Conservation (phyloP, 768 basidiomycete species). For the Rhizopogon roseolus region DNA sequence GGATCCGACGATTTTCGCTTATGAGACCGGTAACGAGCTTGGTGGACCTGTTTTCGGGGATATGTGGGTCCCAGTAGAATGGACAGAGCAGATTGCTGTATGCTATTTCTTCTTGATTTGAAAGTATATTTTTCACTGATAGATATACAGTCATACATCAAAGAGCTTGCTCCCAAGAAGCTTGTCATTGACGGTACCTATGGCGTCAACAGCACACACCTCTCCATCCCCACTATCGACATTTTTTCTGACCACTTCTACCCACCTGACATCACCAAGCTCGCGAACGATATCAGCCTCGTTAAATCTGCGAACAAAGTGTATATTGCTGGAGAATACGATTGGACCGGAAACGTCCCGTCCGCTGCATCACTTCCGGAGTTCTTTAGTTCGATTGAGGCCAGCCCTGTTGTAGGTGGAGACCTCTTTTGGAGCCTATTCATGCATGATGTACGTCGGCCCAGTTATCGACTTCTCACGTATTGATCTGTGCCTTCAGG, state of each 20-base stretch:
- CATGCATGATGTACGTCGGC: slow-evolving; percentile 14
- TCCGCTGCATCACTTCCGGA: slow-evolving; percentile 8
- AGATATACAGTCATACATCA: slow-evolving; percentile 10
- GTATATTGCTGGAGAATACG: slow-evolving; percentile 24
- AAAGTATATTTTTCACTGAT: not conserved
- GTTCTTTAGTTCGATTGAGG: slow-evolving; percentile 8
- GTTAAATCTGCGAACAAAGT: slow-evolving; percentile 7
- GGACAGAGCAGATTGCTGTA: slow-evolving; percentile 17
- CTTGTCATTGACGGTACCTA: slow-evolving; percentile 11
- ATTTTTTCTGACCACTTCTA: slow-evolving; percentile 6
- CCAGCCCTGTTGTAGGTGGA: slow-evolving; percentile 9
- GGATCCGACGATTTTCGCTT: slow-evolving; percentile 6
- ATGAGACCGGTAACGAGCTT: slow-evolving; percentile 7
- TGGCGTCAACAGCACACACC: not conserved
- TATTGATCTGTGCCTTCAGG: slow-evolving; percentile 3
- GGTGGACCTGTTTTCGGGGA: slow-evolving; percentile 2
- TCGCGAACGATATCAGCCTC: slow-evolving; percentile 6
- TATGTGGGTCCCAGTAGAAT: slow-evolving; percentile 5
- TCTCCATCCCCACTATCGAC: slow-evolving; percentile 1
- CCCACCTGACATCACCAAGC: slow-evolving; percentile 13
- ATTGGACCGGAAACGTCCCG: slow-evolving; percentile 16
- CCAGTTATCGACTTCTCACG: not conserved
- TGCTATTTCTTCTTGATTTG: not conserved
- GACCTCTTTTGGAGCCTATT: slow-evolving; percentile 25
- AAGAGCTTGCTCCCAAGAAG: slow-evolving; percentile 21